Conservation (phyloP, 1,139 yeast species). For the Scheffersomyces cryptocercus region DNA sequence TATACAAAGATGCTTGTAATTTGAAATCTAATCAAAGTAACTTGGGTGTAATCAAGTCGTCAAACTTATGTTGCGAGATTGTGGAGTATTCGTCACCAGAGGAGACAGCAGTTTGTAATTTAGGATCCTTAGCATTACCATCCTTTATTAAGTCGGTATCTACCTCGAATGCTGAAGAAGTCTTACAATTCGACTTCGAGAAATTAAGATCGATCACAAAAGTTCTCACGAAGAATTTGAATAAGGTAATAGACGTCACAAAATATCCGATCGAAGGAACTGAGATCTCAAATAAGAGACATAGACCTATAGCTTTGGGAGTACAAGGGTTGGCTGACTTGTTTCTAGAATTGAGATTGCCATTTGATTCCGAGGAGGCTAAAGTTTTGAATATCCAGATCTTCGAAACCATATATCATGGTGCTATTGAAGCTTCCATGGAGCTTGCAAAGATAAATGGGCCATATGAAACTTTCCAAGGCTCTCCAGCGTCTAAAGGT, state of each 20-base stretch:
- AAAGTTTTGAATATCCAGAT: constrained; percentile 71
- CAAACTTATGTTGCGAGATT: constrained; percentile 60
- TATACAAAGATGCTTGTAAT: constrained; percentile 60
- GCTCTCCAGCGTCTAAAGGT: constrained; percentile 86
- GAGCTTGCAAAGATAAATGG: constrained; percentile 72
- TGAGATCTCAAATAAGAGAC: constrained; percentile 64
- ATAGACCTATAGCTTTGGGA: constrained; percentile 87
- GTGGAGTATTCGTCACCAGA: constrained; percentile 55
- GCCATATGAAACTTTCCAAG: constrained; percentile 65
- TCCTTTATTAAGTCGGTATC: constrained; percentile 51
- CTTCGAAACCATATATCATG: constrained; percentile 89
- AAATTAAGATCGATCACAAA: constrained; percentile 73
- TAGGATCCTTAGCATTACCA: constrained; percentile 56
- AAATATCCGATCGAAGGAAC: constrained; percentile 78
- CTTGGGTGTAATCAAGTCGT: constrained; percentile 56
- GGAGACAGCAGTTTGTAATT: constrained; percentile 59
- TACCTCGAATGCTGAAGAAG: constrained; percentile 47
- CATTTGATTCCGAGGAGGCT: constrained; percentile 79
- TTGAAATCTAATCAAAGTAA: constrained; percentile 54
- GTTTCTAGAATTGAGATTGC: constrained; percentile 73
- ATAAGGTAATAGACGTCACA: constrained; percentile 76
- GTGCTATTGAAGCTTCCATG: constrained; percentile 75
- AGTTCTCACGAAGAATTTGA: constrained; percentile 72
- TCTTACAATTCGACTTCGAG: constrained; percentile 64
- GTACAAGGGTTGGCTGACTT: constrained; percentile 90